Evolutionary conservation across 495 filamentous ascomycete genomes (phyloP), one percentile per base, ranked within the genome.

Genomic region (Penicillium crystallinum): DNA sequence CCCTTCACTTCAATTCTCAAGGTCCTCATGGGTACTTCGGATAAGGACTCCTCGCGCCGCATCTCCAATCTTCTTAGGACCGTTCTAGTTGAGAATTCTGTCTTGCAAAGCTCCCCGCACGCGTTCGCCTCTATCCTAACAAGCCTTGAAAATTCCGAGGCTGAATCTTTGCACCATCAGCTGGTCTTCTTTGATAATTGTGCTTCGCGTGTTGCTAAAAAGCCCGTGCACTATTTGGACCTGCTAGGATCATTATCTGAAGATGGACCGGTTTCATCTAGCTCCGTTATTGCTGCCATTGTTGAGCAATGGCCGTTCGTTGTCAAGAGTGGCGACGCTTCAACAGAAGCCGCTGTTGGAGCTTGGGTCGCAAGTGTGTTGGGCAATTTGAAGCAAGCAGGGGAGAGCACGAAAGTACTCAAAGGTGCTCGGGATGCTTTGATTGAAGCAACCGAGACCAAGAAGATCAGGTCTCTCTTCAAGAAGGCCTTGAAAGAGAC

Each of bases 271-370:
- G 52, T 51, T 14, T 63, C 72, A 9, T 55, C 62, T 6, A 82
- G 84, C 59, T 57, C 77, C 77, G 55, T 95, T 2, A 68, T 81
- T 14, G 70, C 87, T 44, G 79, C 79, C 5, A 74, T 95, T 18
- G 63, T 79, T 23, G 91, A 95, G 47, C 90, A 96, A 68, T 82
- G 89, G 76, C 82, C 82, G 1, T 95, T 87, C 58, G 72, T 83
- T 8, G 57, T 79, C 15, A 81, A 83, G 51, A 68, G 69, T 0
- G 67, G 69, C 1, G 71, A 78, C 43, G 57, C 62, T 34, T 27
- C 55, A 2, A 68, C 58, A 10, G 59, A 71, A 52, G 44, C 42
- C 42, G 70, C 71, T 2, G 64, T 88, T 23, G 74, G 77, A 2
- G 47, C 69, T 23, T 90, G 85, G 73, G 55, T 89, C 22, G 70